Base-by-base conservation (phyloP, 2,329 filamentous ascomycete species). In the Aspergillus versicolor region DNA sequence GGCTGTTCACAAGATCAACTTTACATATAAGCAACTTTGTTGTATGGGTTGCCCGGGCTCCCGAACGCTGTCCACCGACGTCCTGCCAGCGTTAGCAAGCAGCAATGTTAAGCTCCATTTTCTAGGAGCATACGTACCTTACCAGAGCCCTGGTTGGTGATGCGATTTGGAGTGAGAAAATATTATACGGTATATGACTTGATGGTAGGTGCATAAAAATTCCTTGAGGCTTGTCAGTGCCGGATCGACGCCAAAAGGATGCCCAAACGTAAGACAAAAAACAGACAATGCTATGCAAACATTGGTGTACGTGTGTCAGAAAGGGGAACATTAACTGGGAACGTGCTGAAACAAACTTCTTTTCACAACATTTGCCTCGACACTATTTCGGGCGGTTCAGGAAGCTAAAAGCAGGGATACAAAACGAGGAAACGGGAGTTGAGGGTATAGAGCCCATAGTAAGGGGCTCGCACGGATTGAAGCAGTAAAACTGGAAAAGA, bases 391-490 rank as follows among this genome's bases (percentile, higher is more conserved):
- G 27, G 8, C 32, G 30, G 9, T 24, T 32, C 32, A 21, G 24
- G 38, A 17, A 34, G 15, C 8, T 11, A 8, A 19, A 27, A 17
- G 17, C 13, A 22, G 30, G 27, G 13, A n/a, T 52, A 24, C 41
- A 32, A 41, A 19, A 50, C 12, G 30, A 44, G 30, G 24, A 22
- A 37, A 57, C 56, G 21, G 47, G 56, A 48, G 15, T 38, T 60
- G 44, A 41, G 34, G 53, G 41, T 50, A 51, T 42, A 49, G 48
- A 59, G 40, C 46, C 44, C 32, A 55, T 40, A 57, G 32, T 57
- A 13, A 43, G 42, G 56, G 53, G 45, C 46, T 49, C 57, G 46
- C 58, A 57, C 53, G 42, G 48, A 57, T 54, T 30, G 44, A 41
- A 24, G 32, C 27, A 47, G 17, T 42, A 56, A 34, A 24, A 24